phyloP scores from a whole-genome alignment of 805 yeast genomes.

The Ogataea paraovalis region DNA sequence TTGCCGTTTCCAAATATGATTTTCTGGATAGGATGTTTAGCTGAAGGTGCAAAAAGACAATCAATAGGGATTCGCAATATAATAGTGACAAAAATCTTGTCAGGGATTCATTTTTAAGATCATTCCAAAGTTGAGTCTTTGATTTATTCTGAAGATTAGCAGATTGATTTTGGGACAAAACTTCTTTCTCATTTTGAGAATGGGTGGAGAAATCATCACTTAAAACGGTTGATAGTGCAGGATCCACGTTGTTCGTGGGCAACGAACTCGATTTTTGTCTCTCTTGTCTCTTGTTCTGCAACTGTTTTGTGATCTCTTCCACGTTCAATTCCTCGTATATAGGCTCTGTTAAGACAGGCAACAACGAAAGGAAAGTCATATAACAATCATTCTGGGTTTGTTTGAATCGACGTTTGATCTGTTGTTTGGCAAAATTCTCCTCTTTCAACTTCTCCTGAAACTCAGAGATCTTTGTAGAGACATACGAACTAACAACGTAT shows the following conservation, averaged over 20 bases:
- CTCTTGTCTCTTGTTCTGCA: constrained; percentile 55
- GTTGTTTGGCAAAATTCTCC: constrained; percentile 59
- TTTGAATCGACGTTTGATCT: constrained; percentile 74
- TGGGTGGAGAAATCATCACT: constrained; percentile 40
- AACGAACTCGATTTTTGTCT: constrained; percentile 12
- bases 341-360: constrained; percentile 71
- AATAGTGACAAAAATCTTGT: constrained; percentile 68
- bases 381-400: constrained; percentile 92
- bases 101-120: constrained; percentile 69
- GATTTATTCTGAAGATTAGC: constrained; percentile 27
- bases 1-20: constrained; percentile 77
- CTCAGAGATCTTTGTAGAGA: constrained; percentile 42
- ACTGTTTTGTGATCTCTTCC: constrained; percentile 65
- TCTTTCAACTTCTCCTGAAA: constrained; percentile 49
- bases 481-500: constrained; percentile 40
- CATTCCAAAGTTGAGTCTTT: constrained; percentile 78
- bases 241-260: constrained; percentile 9
- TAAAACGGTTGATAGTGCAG: constrained; percentile 27
- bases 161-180: constrained; percentile 18
- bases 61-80: constrained; percentile 63
- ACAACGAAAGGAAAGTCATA: constrained; percentile 74
- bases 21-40: constrained; percentile 84
- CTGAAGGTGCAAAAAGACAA: constrained; percentile 80
- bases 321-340: constrained; percentile 61
- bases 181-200: constrained; percentile 12